These are phyloP conservation scores for Multifurca ochricompacta DNA, from an alignment of 768 basidiomycete genomes.

Conservation along the genomic window DNA sequence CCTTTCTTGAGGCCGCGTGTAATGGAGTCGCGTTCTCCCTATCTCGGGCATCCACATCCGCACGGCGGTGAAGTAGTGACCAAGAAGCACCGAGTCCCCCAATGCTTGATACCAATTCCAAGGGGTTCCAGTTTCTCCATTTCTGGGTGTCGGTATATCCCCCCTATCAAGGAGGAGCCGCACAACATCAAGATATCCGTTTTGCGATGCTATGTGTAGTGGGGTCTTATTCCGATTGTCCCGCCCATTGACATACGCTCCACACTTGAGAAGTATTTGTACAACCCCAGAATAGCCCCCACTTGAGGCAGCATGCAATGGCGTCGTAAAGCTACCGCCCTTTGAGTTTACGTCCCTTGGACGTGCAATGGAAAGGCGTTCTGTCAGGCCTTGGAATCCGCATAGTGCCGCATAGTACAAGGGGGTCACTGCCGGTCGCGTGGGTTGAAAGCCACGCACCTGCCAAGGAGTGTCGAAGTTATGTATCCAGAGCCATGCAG, in stretches of 20 bases:
- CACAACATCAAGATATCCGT: background rate
- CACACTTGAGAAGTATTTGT: background rate
- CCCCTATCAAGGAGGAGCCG: no score
- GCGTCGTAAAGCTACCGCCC: background rate
- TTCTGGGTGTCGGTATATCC: no score
- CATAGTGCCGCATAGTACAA: background rate
- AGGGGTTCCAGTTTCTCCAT: no score
- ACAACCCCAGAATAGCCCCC: background rate
- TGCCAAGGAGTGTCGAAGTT: background rate
- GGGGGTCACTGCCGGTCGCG: background rate
- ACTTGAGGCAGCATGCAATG: background rate
- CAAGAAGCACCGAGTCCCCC: no score
- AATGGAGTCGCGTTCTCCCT: background rate
- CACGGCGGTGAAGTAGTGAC: background rate
- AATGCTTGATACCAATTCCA: no score
- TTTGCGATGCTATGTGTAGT: background rate
- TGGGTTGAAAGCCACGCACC: no score
- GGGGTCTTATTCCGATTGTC: background rate
- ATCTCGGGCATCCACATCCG: background rate
- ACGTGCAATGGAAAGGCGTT: background rate
- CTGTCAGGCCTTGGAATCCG: background rate
- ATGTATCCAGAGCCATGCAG: background rate
- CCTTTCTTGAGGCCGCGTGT: background rate
- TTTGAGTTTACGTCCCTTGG: background rate
- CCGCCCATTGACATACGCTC: background rate